Evolutionary conservation across 1,284 basidiomycete species (phyloP), one percentile per base, ranked within the genome.

Genomic region (Boletellus deceptivus): DNA sequence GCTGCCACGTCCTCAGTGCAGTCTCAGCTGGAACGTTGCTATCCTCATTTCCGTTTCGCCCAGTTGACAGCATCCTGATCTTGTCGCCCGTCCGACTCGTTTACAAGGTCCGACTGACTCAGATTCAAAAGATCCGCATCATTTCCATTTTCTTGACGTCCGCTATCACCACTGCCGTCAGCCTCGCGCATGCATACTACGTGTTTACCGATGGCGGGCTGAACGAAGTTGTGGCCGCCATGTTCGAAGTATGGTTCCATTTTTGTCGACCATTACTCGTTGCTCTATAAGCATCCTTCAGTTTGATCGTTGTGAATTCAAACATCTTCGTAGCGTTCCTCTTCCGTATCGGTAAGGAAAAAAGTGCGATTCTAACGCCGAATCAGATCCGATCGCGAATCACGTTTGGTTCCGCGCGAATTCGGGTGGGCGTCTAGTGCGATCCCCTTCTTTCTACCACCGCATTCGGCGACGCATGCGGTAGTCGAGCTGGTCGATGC

Each of bases 31-130:
- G 13, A 8, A 16, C 3, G 20, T 39, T 3, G 37, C 37, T 18
- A 39, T 24, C 6, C 35, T 6, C 9, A n/a, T 7, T 3, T 46
- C 27, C 0, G 6, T 24, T 20, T 27, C 0, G 6, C 17, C 16
- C 37, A 47, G 46, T 37, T 27, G 46, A 47, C 38, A 24, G 29
- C 2, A 43, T 47, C 22, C 24, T 47, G n/a, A 47, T 47, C 7
- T 5, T 47, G 22, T 13, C 22, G 13, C 46, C 46, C 8, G 41
- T 47, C 35, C 18, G 38, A 33, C 37, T 47, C 10, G 22, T 47
- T 7, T 42, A 41, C 25, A 24, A 17, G 6, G 38, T 47, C 27
- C 41, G 46, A 18, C 46, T 47, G 22, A 34, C 25, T 25, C 38
- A 11, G 11, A 14, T 10, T 9, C 46, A 47, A 14, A 47, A 47